Conservation (phyloP, 164 flowering plant species). For the Magnolia sinica region DNA sequence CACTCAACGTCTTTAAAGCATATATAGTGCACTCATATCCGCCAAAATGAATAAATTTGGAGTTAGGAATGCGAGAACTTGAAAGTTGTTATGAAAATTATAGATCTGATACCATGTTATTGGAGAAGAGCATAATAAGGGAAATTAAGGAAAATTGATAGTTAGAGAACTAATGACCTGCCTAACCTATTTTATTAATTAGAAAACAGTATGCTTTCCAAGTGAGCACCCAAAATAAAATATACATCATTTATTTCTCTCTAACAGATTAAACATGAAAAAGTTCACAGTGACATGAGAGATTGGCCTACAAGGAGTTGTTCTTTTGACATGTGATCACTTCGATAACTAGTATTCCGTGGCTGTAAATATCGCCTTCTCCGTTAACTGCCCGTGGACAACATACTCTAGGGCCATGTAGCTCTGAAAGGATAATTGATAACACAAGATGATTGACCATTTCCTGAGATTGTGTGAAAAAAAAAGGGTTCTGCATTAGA, state of each 20-base stretch:
- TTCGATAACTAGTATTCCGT: conserved; percentile 15
- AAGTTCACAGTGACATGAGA: conserved; percentile 11
- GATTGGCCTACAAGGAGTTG: conserved; percentile 4
- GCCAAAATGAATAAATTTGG: not conserved
- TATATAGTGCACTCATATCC: conserved; percentile 2
- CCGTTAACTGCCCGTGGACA: conserved; percentile 18
- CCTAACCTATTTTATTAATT: too few relatives aligned
- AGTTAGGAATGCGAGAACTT: not conserved
- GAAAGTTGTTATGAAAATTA: not conserved
- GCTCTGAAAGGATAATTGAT: conserved; percentile 9
- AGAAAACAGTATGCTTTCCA: too few relatives aligned
- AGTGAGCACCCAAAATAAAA: not conserved
- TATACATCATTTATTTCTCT: not conserved
- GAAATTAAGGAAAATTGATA: too few relatives aligned
- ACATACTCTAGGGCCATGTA: conserved; percentile 18
- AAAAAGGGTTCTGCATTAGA: not conserved
- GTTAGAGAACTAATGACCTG: too few relatives aligned
- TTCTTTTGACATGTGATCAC: conserved; percentile 14
- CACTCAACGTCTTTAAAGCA: too few relatives aligned
- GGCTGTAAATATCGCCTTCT: conserved; percentile 19
- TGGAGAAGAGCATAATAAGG: too few relatives aligned
- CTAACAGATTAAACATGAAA: not conserved
- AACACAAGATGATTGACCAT: not conserved
- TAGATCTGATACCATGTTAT: not conserved
- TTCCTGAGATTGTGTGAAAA: not conserved